Evolutionary conservation across 2,329 filamentous ascomycete genomes (phyloP).

Genomic region (Meredithiella fracta): DNA sequence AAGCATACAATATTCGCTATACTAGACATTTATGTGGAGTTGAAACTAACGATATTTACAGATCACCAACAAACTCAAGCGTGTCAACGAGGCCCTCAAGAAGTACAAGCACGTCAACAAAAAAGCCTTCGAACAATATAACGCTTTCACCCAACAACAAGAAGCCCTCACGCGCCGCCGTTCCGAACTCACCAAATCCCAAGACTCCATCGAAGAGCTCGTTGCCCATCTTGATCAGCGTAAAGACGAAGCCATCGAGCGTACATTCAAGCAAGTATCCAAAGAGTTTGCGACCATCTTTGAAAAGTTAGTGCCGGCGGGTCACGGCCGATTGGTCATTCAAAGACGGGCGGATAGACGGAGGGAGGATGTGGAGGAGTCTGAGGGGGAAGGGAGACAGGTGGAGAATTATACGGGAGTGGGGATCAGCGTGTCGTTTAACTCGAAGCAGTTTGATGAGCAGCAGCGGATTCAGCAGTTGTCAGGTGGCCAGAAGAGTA

Average conservation of each 20-base stretch:
- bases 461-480: constrained; percentile 96
- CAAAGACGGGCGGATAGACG: constrained; percentile 72
- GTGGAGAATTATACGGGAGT: constrained; percentile 96
- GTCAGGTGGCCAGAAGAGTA: constrained; percentile 93
- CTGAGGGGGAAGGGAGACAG: constrained; percentile 49
- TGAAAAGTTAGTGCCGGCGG: constrained; percentile 84
- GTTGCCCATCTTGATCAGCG: constrained; percentile 84
- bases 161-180: constrained; percentile 73
- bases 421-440: constrained; percentile 94
- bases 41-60: constrained; percentile 18
- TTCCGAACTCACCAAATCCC: constrained; percentile 71
- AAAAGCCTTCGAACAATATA: constrained; percentile 98
- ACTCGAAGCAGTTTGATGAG: constrained; percentile 86
- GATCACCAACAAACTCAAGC: constrained; percentile 58
- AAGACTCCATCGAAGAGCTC: constrained; percentile 76
- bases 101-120: constrained; percentile 98
- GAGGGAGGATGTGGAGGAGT: constrained; percentile 40
- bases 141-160: constrained; percentile 85
- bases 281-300: constrained; percentile 87
- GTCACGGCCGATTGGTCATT: constrained; percentile 80
- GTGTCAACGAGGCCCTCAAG: constrained; percentile 82
- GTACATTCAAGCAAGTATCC: constrained; percentile 95
- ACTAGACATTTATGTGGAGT: not conserved
- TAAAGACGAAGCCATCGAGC: constrained; percentile 95
- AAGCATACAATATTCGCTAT: constrained; percentile 19